Evolutionary conservation across 108 stramenopile species (phyloP).

Genomic region (Cyclostephanos invisitatus): DNA sequence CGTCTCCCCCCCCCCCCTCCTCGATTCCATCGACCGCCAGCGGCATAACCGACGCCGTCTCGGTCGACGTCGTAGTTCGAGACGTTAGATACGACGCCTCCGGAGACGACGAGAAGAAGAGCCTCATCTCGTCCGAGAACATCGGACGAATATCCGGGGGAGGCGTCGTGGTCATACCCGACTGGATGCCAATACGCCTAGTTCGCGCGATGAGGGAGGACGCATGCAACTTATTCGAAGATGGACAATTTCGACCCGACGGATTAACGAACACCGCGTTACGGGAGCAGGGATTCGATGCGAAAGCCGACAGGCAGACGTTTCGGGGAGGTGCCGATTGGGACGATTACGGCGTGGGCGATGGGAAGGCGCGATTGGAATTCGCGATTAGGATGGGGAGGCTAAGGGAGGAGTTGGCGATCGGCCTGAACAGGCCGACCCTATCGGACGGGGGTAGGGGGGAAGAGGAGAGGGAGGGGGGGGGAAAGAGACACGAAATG

Average conservation of each 20-base stretch:
- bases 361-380: conserved; percentile 25
- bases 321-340: conserved; percentile 39
- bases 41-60: background rate
- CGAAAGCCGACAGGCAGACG: conserved; percentile 33
- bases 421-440: conserved; percentile 41
- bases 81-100: background rate
- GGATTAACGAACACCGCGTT: conserved; percentile 55
- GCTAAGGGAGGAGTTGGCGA: conserved; percentile 22
- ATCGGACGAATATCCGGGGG: conserved; percentile 16
- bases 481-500: conserved; percentile 36
- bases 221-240: conserved; percentile 18
- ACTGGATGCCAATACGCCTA: conserved; percentile 33
- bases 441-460: conserved; percentile 20
- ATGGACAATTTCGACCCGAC: conserved; percentile 43
- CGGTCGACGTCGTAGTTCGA: background rate
- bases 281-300: conserved; percentile 24
- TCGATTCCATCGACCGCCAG: background rate
- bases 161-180: conserved; percentile 34
- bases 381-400: conserved; percentile 36
- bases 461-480: background rate
- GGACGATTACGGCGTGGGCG: conserved; percentile 20
- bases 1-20: background rate
- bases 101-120: too few species aligned
- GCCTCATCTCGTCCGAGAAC: conserved; percentile 16
- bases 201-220: conserved; percentile 21